These are phyloP conservation scores for Plasmopara viticola DNA, from an alignment of 352 stramenopile genomes.

Conservation along the genomic window DNA sequence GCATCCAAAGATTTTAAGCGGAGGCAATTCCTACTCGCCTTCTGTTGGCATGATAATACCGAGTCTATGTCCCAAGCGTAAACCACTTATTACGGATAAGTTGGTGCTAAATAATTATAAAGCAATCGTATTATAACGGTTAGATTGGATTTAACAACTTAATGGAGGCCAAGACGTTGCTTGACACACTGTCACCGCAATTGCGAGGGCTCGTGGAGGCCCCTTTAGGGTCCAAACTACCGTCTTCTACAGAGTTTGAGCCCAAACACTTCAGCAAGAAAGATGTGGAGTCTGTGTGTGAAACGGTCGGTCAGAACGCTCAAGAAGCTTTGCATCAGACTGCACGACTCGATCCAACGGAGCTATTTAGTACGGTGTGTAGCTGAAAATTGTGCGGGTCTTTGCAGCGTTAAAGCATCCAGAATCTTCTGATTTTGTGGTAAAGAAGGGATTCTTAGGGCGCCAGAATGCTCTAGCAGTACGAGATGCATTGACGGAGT, in stretches of 20 bases:
- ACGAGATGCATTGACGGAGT: slow-evolving; percentile 30
- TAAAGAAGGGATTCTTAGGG: slow-evolving; percentile 47
- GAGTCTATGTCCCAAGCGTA: no score
- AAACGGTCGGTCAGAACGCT: slow-evolving; percentile 1
- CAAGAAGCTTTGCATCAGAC: neutral
- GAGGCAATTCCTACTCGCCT: no score
- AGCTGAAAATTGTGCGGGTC: neutral
- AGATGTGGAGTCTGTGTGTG: neutral
- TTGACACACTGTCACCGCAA: slow-evolving; percentile 56
- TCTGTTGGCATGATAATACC: no score
- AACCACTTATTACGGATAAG: no score
- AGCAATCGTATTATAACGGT: neutral
- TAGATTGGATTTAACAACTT: neutral
- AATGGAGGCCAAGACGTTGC: slow-evolving; percentile 27
- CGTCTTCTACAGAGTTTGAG: neutral
- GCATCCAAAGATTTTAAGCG: no score
- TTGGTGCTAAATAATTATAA: no score
- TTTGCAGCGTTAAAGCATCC: slow-evolving; percentile 36
- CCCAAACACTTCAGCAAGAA: neutral
- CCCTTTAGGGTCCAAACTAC: slow-evolving; percentile 41
- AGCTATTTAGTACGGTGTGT: slow-evolving; percentile 43
- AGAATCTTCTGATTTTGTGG: slow-evolving; percentile 46
- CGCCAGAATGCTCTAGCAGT: slow-evolving; percentile 24
- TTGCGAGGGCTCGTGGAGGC: slow-evolving; percentile 57
- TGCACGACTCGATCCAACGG: slow-evolving; percentile 43